Conservation (phyloP, 805 yeast species). For the Priceomyces melissophilus region DNA sequence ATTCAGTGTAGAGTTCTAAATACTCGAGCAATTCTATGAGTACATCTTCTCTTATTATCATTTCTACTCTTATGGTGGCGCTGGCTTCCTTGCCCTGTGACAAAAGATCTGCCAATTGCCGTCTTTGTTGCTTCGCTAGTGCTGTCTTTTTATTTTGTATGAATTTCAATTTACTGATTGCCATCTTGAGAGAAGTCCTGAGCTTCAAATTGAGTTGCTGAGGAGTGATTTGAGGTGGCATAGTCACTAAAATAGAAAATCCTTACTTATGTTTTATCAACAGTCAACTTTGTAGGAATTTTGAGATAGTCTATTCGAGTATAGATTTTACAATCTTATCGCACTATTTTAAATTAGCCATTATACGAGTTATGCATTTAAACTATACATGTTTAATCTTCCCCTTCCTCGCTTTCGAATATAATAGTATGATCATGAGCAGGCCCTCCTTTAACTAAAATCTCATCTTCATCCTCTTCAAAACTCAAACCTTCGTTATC, state of each 20-base stretch:
- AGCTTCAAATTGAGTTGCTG: conserved; percentile 31
- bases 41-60: conserved; percentile 77
- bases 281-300: no score
- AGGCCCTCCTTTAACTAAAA: conserved; percentile 34
- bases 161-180: conserved; percentile 65
- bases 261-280: no score
- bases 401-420: conserved; percentile 13
- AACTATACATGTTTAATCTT: not conserved
- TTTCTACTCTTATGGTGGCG: conserved; percentile 80
- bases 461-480: conserved; percentile 37
- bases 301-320: no score
- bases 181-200: conserved; percentile 55
- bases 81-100: conserved; percentile 72
- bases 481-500: conserved; percentile 19
- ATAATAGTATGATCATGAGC: conserved; percentile 40
- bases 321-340: no score
- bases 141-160: conserved; percentile 75
- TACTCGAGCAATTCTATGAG: conserved; percentile 75
- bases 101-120: conserved; percentile 67
- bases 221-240: conserved; percentile 26
- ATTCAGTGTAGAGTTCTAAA: conserved; percentile 78
- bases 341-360: no score
- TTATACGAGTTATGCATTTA: no score
- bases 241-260: no score
- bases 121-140: conserved; percentile 67